Evolutionary conservation across 345 rosid genomes (phyloP), one percentile per base, ranked within the genome.

Genomic region (Eutrema yunnanense): DNA sequence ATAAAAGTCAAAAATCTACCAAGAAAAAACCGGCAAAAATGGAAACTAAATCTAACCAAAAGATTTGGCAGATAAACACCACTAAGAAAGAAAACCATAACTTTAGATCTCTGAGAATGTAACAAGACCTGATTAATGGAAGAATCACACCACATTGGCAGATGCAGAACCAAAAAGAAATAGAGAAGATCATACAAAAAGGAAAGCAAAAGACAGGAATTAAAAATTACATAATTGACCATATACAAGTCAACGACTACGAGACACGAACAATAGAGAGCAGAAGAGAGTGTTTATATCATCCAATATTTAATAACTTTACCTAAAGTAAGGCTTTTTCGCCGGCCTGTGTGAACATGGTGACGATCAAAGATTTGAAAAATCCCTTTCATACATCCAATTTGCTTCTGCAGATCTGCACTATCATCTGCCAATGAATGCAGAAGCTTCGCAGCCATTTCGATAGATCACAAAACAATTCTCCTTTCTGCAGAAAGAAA

Each of bases 371-470:
- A 91, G 78, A 94, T 73, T 80, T 94, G 96, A 76, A 94, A 86
- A 74, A 91, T 81, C 65, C 96, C 97, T 38, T 86, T 89, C 97
- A 94, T 94, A 82, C 98, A 94, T 41, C 98, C 98, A 9, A 91
- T 89, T 82, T 94, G 93, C 85, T 87, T 94, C 84, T 88, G 88
- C 80, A 94, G 84, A 84, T 88, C 96, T 65, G 95, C 86, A 80
- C 86, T 91, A 54, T 91, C 98, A 82, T 91, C 97, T 30, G 97
- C 93, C 65, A 94, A 81, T 29, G 96, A 85, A 84, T 91, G 96
- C 59, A 94, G 80, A 74, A 94, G 92, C 80, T 94, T 94, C 47
- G 98, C 89, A 62, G 98, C 97, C 98, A 94, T 94, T 51, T 78
- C 75, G 47, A 4, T n/a, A 73, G 46, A 67, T 73, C 58, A 65